These are phyloP conservation scores for Laetiporus sulphureus DNA, from an alignment of 1,284 basidiomycete species.

Conservation along the genomic window DNA sequence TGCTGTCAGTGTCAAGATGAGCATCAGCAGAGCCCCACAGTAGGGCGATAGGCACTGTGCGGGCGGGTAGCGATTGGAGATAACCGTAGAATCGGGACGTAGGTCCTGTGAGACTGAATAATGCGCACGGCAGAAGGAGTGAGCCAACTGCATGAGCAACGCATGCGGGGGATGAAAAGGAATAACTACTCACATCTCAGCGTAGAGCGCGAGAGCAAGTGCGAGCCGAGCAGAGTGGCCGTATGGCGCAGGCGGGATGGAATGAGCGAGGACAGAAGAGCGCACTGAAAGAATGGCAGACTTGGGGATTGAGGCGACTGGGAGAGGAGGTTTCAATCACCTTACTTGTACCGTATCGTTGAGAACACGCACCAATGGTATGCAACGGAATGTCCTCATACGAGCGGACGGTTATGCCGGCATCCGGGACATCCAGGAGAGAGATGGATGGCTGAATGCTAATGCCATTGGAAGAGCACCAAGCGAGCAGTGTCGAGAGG, in stretches of 20 bases:
- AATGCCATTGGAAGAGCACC: neutral
- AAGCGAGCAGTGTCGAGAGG: neutral
- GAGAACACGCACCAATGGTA: neutral
- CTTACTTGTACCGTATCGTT: neutral
- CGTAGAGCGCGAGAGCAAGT: slow-evolving; percentile 55
- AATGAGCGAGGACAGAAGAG: slow-evolving; percentile 35
- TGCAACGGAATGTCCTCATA: neutral
- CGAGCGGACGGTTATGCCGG: neutral
- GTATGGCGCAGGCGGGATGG: slow-evolving; percentile 38
- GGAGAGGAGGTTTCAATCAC: neutral
- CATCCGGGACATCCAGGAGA: neutral
- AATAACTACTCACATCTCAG: slow-evolving; percentile 48
- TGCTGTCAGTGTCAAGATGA: no score
- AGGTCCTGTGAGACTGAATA: slow-evolving; percentile 26
- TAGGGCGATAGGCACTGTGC: slow-evolving; percentile 49
- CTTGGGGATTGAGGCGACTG: slow-evolving; percentile 67
- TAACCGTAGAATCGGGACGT: slow-evolving; percentile 64
- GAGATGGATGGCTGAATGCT: neutral
- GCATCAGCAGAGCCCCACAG: slow-evolving; percentile 46
- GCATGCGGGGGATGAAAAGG: slow-evolving; percentile 1
- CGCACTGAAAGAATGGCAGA: slow-evolving; percentile 54
- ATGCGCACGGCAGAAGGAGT: neutral
- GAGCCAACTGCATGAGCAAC: no score
- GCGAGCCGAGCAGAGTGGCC: slow-evolving; percentile 53
- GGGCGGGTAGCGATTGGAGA: slow-evolving; percentile 53